These are phyloP conservation scores for Eucommia ulmoides DNA, from an alignment of 257 asterid genomes.

Conservation along the genomic window DNA sequence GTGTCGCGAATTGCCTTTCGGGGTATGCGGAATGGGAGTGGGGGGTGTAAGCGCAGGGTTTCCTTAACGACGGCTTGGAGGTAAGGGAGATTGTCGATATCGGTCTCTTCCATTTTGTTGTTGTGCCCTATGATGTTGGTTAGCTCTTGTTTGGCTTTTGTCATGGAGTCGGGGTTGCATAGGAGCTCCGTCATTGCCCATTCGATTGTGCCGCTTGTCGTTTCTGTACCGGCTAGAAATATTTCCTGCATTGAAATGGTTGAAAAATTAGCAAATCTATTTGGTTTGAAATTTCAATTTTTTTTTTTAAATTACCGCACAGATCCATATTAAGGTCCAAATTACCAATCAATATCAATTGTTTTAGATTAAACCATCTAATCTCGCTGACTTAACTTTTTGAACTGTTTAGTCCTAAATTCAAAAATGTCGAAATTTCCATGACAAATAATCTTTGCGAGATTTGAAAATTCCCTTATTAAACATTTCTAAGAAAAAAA, in stretches of 20 bases:
- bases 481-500: no score
- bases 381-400: no score
- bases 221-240: constrained; percentile 10
- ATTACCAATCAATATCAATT: no score
- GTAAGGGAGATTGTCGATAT: constrained; percentile 6
- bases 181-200: constrained; percentile 15
- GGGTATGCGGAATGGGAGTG: constrained; percentile 9
- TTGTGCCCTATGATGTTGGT: not conserved
- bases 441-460: no score
- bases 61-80: constrained; percentile 7
- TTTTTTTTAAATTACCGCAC: no score
- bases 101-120: constrained; percentile 6
- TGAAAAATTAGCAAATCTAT: no score
- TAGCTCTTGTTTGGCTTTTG: constrained; percentile 4
- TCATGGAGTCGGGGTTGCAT: constrained; percentile 3
- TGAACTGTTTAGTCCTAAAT: no score
- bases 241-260: constrained; percentile 15
- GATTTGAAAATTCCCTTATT: no score
- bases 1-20: constrained; percentile 5
- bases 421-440: no score
- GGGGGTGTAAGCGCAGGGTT: constrained; percentile 11
- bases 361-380: no score
- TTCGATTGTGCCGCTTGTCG: constrained; percentile 7
- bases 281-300: no score
- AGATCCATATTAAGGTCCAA: no score